Evolutionary conservation across 352 stramenopile species (phyloP), one percentile per base, ranked within the genome.

Genomic region (Phytophthora cajani): DNA sequence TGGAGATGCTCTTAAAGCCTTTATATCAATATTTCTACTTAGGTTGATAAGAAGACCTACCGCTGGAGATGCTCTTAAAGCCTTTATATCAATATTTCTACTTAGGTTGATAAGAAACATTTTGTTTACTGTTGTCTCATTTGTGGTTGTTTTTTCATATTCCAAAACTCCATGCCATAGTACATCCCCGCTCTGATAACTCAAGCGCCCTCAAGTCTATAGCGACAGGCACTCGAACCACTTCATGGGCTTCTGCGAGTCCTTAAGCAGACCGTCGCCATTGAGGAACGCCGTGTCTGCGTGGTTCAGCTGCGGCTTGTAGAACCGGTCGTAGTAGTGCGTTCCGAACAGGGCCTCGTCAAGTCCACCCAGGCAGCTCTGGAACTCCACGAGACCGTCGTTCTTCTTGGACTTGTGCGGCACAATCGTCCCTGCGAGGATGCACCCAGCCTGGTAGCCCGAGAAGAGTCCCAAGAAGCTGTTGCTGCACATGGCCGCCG

Each of bases 241-340:
- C 56, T 81, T 84, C 21, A 70, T 36, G 1, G 74, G 74, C 55
- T 80, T 84, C 44, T 80, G 54, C 5, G 69, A 58, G 44, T 69
- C 51, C 17, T 65, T 73, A 27, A 81, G 50, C 33, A 75, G 23
- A 1, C 55, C 75, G 32, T 88, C 80, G 30, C 77, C 78, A 55
- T 64, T 69, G 23, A 74, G 62, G 69, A 88, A 85, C 3, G 77
- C 64, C 7, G 66, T 81, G 65, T 88, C 80, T 10, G 61, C 44
- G 58, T 88, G 80, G 40, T 88, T 85, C 33, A 88, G 38, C 17
- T 74, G 54, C 1, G 69, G 63, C 27, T 71, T 62, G 62, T 85
- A 85, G 69, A 71, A 78, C 5, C 17, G 36, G 66, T 71, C 67
- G 6, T 30, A 25, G 51, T 80, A 80, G 30, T 57, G 57, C 19